phyloP scores from a whole-genome alignment of 176 grass and related monocot genomes.

The Cocos nucifera region DNA sequence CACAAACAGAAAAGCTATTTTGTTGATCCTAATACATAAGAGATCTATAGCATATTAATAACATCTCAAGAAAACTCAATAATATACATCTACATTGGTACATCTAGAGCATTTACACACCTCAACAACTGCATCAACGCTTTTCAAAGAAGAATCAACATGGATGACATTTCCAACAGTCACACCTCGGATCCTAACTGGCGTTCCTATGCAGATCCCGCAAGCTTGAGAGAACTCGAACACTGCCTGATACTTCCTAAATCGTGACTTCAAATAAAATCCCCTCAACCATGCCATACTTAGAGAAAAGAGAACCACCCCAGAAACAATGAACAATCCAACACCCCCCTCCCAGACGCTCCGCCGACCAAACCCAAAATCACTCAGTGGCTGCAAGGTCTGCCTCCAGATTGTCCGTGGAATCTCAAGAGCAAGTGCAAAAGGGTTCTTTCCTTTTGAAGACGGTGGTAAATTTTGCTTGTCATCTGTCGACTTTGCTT shows the following conservation, averaged over 20 bases:
- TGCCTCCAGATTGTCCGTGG: conserved; percentile 47
- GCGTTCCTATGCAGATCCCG: conserved; percentile 94
- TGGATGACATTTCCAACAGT: conserved; percentile 78
- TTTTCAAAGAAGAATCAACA: conserved; percentile 77
- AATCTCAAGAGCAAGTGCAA: conserved; percentile 29
- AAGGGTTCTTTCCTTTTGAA: conserved; percentile 4
- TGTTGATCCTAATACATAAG: no score
- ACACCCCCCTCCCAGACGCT: conserved; percentile 97
- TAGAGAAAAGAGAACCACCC: conserved; percentile 55
- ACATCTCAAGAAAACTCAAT: no score
- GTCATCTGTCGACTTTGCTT: conserved; percentile 3
- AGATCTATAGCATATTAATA: no score
- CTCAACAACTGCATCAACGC: conserved; percentile 77
- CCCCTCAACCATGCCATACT: conserved; percentile 75
- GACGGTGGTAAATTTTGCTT: conserved; percentile 6
- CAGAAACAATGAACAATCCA: conserved; percentile 95
- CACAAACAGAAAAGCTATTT: no score
- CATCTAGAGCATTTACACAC: conserved; percentile 11
- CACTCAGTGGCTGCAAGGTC: conserved; percentile 73
- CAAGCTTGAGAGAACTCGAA: conserved; percentile 83
- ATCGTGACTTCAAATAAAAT: conserved; percentile 65
- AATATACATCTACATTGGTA: neutral
- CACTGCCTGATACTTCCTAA: conserved; percentile 71
- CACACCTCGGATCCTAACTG: conserved; percentile 80
- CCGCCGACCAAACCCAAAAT: conserved; percentile 73